Evolutionary conservation across 805 yeast species (phyloP).

Genomic region (Starmera pachycereana): DNA sequence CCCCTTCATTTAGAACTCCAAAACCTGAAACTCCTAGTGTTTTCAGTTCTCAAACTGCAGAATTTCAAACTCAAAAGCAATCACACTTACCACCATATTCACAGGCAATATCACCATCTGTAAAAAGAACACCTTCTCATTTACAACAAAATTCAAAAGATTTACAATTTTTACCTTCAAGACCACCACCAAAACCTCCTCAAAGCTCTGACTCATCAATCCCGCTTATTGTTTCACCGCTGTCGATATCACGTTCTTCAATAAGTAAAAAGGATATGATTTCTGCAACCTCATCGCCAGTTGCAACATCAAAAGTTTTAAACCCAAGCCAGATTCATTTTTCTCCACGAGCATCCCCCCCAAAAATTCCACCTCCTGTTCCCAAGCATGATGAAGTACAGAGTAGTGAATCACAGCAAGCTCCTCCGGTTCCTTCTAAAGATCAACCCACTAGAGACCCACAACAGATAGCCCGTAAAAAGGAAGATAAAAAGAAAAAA

Average conservation of each 20-base stretch:
- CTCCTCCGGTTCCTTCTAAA: constrained; percentile 23
- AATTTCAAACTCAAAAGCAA: constrained; percentile 16
- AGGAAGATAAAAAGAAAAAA: constrained; percentile 67
- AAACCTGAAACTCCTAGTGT: constrained; percentile 2
- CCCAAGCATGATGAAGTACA: constrained; percentile 14
- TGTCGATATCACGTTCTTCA: constrained; percentile 13
- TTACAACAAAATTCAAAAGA: constrained; percentile 14
- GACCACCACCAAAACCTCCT: constrained; percentile 63
- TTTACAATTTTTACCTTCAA: constrained; percentile 46
- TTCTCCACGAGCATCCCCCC: constrained; percentile 12
- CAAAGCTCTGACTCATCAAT: constrained; percentile 12
- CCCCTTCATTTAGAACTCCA: constrained; percentile 26
- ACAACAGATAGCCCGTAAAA: constrained; percentile 33
- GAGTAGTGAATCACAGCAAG: constrained; percentile 3
- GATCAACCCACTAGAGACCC: constrained; percentile 36
- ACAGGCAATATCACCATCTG: constrained; percentile 10
- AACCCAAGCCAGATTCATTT: no score
- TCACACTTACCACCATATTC: constrained; percentile 20
- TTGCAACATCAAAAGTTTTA: no score
- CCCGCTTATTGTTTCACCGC: constrained; percentile 18
- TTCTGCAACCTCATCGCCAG: neutral
- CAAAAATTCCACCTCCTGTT: constrained; percentile 17
- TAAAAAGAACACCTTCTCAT: no score
- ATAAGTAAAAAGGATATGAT: constrained; percentile 1
- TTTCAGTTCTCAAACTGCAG: constrained; percentile 2